phyloP scores from a whole-genome alignment of 1,139 yeast species.

The Pichia sp. region DNA sequence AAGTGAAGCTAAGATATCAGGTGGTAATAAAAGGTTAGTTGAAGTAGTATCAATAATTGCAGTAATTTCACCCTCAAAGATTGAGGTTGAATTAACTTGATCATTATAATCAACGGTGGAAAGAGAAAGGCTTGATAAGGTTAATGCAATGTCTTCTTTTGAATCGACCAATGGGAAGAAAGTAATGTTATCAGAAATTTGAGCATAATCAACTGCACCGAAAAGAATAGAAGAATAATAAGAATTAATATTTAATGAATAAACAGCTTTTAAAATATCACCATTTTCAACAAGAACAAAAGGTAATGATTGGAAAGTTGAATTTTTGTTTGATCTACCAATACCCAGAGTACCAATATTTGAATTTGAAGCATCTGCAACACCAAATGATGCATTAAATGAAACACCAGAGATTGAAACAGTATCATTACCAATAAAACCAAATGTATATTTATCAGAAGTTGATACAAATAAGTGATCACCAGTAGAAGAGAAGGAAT shows the following conservation, averaged over 20 bases:
- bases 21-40: conserved; percentile 47
- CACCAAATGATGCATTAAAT: conserved; percentile 47
- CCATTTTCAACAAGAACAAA: conserved; percentile 36
- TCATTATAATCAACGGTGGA: neutral
- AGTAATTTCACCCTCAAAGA: conserved; percentile 32
- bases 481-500: conserved; percentile 39
- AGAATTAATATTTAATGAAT: conserved; percentile 39
- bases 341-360: conserved; percentile 54
- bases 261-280: conserved; percentile 42
- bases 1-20: conserved; percentile 32
- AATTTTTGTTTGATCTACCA: conserved; percentile 33
- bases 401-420: conserved; percentile 35
- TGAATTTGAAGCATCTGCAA: conserved; percentile 45
- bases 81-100: conserved; percentile 18
- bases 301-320: conserved; percentile 37
- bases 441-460: conserved; percentile 39
- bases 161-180: conserved; percentile 36
- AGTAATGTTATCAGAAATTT: conserved; percentile 39
- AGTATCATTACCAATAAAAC: conserved; percentile 33
- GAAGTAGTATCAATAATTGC: conserved; percentile 36
- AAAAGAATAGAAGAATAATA: conserved; percentile 40
- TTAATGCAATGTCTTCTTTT: conserved; percentile 22
- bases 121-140: conserved; percentile 10
- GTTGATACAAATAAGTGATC: conserved; percentile 39
- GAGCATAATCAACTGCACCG: conserved; percentile 49